Percentiles rank a stretch among this genome's conserved stretches.
Evolutionary conservation across 768 basidiomycete species (phyloP).

Genomic region (Rhodosporidiobolus odoratus): DNA sequence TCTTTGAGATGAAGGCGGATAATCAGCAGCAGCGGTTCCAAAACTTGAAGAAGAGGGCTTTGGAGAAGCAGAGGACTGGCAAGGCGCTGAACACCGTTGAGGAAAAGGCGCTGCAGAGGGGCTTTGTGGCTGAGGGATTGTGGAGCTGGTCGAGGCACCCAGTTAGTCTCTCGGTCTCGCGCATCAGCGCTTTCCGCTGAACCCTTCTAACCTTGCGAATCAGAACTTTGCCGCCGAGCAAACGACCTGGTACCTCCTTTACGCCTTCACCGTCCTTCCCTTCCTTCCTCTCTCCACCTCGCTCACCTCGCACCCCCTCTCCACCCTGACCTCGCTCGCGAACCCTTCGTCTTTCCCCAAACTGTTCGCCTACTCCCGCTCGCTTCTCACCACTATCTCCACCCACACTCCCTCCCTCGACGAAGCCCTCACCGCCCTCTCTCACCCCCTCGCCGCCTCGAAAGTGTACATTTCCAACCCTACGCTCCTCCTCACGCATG

Average conservation of each 20-base stretch:
- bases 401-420: not conserved
- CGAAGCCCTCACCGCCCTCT: not conserved
- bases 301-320: conserved; percentile 24
- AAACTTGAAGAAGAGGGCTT: conserved; percentile 61
- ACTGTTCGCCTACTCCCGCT: conserved; percentile 33
- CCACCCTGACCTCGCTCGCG: not conserved
- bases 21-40: conserved; percentile 69
- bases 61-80: conserved; percentile 58
- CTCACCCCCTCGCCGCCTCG: not conserved
- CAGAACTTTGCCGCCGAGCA: conserved; percentile 84
- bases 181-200: no score
- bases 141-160: conserved; percentile 87
- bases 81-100: conserved; percentile 53
- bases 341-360: conserved; percentile 43
- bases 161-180: conserved; percentile 12
- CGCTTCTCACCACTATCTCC: not conserved
- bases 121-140: conserved; percentile 76
- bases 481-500: not conserved
- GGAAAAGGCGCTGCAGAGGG: conserved; percentile 63
- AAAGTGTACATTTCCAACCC: not conserved
- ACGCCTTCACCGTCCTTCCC: conserved; percentile 26
- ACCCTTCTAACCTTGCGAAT: not conserved
- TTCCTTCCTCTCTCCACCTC: conserved; percentile 24
- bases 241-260: conserved; percentile 50
- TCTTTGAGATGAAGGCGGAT: conserved; percentile 75